Evolutionary conservation across 495 filamentous ascomycete species (phyloP).

Genomic region (Lasiosphaeris hirsuta): DNA sequence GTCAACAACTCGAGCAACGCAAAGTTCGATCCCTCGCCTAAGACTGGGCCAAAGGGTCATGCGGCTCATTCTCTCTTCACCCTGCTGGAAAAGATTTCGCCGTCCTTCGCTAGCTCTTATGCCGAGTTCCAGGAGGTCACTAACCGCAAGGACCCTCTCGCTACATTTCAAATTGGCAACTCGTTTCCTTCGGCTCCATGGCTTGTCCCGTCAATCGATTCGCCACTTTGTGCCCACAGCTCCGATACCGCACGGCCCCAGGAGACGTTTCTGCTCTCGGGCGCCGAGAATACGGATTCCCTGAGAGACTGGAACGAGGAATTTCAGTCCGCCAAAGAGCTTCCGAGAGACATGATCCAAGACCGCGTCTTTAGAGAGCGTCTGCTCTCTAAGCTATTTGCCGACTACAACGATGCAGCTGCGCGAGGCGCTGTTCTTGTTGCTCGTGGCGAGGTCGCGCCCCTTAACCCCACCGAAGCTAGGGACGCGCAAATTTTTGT

Average conservation of each 20-base stretch:
- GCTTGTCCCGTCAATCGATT: constrained; percentile 69
- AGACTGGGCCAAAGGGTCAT: constrained; percentile 59
- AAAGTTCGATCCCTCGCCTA: constrained; percentile 89
- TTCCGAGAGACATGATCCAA: constrained; percentile 88
- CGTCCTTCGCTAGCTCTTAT: constrained; percentile 74
- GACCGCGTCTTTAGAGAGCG: constrained; percentile 96
- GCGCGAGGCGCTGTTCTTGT: constrained; percentile 90
- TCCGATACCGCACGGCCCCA: constrained; percentile 85
- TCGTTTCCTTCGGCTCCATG: constrained; percentile 89
- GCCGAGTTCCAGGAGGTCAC: constrained; percentile 72
- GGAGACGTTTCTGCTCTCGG: constrained; percentile 85
- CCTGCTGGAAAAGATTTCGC: constrained; percentile 72
- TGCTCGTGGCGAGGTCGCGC: constrained; percentile 86
- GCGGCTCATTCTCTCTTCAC: constrained; percentile 83
- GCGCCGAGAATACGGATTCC: constrained; percentile 89
- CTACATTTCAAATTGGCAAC: constrained; percentile 93
- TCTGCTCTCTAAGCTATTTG: constrained; percentile 90
- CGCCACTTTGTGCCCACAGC: constrained; percentile 64
- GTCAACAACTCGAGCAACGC: constrained; percentile 87
- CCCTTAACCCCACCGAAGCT: constrained; percentile 93
- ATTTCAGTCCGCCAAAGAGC: constrained; percentile 92
- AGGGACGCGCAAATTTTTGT: constrained; percentile 97
- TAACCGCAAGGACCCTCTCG: constrained; percentile 77
- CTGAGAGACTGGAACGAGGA: constrained; percentile 99
- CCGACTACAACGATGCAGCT: constrained; percentile 95